Evolutionary conservation across 352 stramenopile species (phyloP).

Genomic region (Phytophthora litchii): DNA sequence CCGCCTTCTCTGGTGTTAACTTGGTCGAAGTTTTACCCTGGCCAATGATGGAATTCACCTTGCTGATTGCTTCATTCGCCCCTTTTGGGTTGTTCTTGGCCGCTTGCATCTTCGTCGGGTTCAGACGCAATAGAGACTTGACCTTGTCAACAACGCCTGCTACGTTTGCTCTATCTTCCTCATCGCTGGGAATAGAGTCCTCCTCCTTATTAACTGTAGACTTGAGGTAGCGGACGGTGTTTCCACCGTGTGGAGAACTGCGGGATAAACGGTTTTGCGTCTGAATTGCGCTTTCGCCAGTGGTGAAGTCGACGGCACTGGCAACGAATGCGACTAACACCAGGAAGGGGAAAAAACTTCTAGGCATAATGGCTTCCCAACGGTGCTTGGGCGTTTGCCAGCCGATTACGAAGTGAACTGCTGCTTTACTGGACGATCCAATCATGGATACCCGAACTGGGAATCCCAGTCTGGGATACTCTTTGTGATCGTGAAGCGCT

Average conservation of each 20-base stretch:
- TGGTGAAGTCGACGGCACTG: neutral
- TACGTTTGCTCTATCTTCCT: conserved; percentile 2
- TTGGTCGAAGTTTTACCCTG: conserved; percentile 7
- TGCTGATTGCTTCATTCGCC: conserved; percentile 10
- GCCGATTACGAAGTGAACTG: conserved; percentile 15
- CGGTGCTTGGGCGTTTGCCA: neutral
- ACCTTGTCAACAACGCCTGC: neutral
- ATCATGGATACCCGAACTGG: neutral
- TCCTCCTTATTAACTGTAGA: neutral
- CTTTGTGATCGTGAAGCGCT: conserved; percentile 16
- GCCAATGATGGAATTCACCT: conserved; percentile 15
- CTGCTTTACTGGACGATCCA: conserved; percentile 4
- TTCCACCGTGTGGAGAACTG: neutral
- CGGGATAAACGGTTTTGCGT: neutral
- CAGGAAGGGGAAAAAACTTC: conserved; percentile 2
- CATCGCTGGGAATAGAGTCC: neutral
- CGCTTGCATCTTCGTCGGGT: conserved; percentile 3
- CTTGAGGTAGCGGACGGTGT: conserved; percentile 6
- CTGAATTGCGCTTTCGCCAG: conserved; percentile 5
- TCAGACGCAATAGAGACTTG: conserved; percentile 6
- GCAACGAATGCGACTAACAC: conserved; percentile 4
- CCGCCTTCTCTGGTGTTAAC: conserved; percentile 13
- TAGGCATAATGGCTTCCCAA: conserved; percentile 8
- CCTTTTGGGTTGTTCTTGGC: conserved; percentile 10
- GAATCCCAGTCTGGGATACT: conserved; percentile 6